phyloP scores from a whole-genome alignment of 1,139 yeast species.

The Blastobotrys serpentis region DNA sequence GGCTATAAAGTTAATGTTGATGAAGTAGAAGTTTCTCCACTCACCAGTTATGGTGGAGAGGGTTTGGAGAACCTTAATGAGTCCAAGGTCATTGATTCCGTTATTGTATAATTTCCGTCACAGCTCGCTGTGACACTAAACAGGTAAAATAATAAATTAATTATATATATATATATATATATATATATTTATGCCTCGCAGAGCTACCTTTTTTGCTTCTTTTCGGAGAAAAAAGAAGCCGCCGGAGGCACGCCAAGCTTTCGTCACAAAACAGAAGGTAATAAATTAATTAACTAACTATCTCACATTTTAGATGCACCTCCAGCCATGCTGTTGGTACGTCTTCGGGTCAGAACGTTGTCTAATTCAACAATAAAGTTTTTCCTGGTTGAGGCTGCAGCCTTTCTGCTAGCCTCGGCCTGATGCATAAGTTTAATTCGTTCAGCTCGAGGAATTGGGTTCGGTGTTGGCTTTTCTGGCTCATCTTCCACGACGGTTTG shows the following conservation, averaged over 20 bases:
- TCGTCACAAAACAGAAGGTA: background rate
- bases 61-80: constrained; percentile 54
- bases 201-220: too few relatives aligned
- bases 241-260: too few relatives aligned
- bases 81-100: constrained; percentile 1
- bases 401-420: constrained; percentile 21
- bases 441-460: constrained; percentile 28
- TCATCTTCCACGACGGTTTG: constrained; percentile 30
- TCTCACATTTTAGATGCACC: background rate
- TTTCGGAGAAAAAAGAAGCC: too few relatives aligned
- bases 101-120: background rate
- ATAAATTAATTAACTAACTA: too few relatives aligned
- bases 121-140: background rate
- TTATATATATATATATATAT: background rate
- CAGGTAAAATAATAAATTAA: background rate
- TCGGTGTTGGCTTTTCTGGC: constrained; percentile 7
- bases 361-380: constrained; percentile 32
- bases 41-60: constrained; percentile 82
- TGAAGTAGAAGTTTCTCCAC: constrained; percentile 74
- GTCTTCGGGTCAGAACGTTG: constrained; percentile 24
- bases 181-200: too few relatives aligned
- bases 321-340: background rate
- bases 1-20: constrained; percentile 58
- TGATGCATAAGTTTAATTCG: constrained; percentile 31
- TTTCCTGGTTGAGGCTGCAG: constrained; percentile 20